These are phyloP conservation scores for Nematodospora anomalae DNA, from an alignment of 1,139 yeast species.

Conservation along the genomic window DNA sequence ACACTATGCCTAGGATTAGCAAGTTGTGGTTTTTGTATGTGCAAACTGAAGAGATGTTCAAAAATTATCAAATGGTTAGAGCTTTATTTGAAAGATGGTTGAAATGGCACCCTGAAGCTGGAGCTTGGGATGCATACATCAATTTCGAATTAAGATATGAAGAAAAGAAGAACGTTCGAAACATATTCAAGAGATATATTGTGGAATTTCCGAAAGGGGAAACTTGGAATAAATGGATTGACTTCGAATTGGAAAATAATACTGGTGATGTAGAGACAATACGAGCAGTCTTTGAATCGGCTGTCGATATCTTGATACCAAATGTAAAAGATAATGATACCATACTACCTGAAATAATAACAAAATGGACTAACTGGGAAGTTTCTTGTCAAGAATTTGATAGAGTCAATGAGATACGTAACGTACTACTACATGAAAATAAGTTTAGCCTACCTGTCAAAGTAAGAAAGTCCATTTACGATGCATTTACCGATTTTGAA, in stretches of 20 bases:
- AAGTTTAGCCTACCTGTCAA: constrained; percentile 38
- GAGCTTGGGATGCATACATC: constrained; percentile 76
- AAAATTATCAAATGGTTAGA: constrained; percentile 63
- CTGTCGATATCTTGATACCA: constrained; percentile 53
- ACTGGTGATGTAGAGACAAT: constrained; percentile 23
- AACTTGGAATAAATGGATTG: constrained; percentile 61
- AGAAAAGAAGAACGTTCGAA: constrained; percentile 58
- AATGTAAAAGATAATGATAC: constrained; percentile 10
- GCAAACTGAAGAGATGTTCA: constrained; percentile 77
- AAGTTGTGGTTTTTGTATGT: constrained; percentile 86
- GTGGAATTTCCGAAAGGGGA: constrained; percentile 49
- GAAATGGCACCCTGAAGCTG: constrained; percentile 63
- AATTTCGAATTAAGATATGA: constrained; percentile 69
- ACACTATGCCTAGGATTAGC: constrained; percentile 72
- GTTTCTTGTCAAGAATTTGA: constrained; percentile 59
- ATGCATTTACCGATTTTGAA: constrained; percentile 59
- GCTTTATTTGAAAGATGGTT: constrained; percentile 79
- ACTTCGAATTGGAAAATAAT: constrained; percentile 28
- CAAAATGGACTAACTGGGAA: constrained; percentile 75
- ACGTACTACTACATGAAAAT: constrained; percentile 42
- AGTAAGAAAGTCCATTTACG: constrained; percentile 41
- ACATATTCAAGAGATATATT: constrained; percentile 58
- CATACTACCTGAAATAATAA: constrained; percentile 20
- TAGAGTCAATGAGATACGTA: constrained; percentile 64
- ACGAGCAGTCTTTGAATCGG: constrained; percentile 66